phyloP scores from a whole-genome alignment of 2,329 filamentous ascomycete species.

The Chalaropsis ovoidea region DNA sequence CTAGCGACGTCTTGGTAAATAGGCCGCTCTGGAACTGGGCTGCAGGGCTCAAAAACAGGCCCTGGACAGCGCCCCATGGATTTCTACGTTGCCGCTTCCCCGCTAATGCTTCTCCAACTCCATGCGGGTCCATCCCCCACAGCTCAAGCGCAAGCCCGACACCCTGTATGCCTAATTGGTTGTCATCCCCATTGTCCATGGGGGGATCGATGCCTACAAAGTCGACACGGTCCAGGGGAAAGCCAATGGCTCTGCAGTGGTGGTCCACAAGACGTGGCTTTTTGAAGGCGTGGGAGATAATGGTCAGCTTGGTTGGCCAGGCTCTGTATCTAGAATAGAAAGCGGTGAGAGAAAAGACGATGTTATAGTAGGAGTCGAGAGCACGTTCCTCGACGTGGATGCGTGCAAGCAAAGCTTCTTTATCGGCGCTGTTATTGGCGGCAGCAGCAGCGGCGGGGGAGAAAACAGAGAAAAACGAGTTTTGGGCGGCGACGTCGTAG shows the following conservation, averaged over 20 bases:
- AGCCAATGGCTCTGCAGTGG: constrained; percentile 55
- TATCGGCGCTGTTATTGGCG: not conserved
- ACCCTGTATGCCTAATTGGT: constrained; percentile 36
- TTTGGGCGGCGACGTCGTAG: constrained; percentile 41
- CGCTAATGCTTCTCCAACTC: constrained; percentile 37
- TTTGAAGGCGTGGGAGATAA: constrained; percentile 65
- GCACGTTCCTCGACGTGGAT: constrained; percentile 59
- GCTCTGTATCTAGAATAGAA: constrained; percentile 36
- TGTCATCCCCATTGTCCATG: constrained; percentile 27
- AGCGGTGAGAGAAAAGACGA: constrained; percentile 59
- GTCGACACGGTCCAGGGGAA: constrained; percentile 36
- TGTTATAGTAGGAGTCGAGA: constrained; percentile 76
- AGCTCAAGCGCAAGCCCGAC: constrained; percentile 37
- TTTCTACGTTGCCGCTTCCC: constrained; percentile 43
- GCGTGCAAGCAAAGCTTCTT: constrained; percentile 28
- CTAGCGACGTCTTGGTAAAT: constrained; percentile 30
- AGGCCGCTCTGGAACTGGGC: constrained; percentile 35
- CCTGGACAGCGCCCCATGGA: constrained; percentile 39
- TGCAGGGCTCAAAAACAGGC: constrained; percentile 35
- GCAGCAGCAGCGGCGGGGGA: constrained; percentile 22
- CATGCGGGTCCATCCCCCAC: constrained; percentile 46
- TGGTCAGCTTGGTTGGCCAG: constrained; percentile 51
- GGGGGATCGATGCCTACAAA: constrained; percentile 59
- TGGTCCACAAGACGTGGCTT: constrained; percentile 49
- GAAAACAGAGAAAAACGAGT: constrained; percentile 39